Evolutionary conservation across 2,329 filamentous ascomycete genomes (phyloP).

Genomic region (Pseudogymnoascus destructans): DNA sequence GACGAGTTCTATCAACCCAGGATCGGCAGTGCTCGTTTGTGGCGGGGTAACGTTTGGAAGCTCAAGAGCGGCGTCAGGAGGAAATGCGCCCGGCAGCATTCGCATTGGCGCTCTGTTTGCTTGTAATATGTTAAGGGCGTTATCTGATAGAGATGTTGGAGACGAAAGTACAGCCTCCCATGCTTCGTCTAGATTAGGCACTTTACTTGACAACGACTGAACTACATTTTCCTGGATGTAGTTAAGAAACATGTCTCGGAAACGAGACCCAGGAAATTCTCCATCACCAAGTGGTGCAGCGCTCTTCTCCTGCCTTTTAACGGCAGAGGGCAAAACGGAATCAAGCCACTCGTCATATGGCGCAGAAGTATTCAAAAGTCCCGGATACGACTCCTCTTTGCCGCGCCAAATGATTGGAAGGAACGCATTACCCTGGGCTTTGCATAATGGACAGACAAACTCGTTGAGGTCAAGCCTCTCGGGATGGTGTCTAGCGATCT

Average conservation of each 20-base stretch:
- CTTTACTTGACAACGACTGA: constrained; percentile 32
- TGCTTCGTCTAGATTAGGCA: constrained; percentile 4
- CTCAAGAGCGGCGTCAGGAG: constrained; percentile 22
- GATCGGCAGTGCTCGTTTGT: constrained; percentile 29
- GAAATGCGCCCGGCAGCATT: background rate
- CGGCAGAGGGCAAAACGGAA: constrained; percentile 21
- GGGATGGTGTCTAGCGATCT: constrained; percentile 89
- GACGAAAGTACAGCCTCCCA: constrained; percentile 4
- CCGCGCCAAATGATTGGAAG: constrained; percentile 92
- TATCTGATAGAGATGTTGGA: background rate
- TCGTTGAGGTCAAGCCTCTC: constrained; percentile 69
- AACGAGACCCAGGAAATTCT: constrained; percentile 19
- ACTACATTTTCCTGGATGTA: constrained; percentile 39
- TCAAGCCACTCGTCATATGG: constrained; percentile 41
- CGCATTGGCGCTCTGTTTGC: background rate
- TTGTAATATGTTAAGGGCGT: background rate
- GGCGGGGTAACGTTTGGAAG: constrained; percentile 21
- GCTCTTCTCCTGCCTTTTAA: constrained; percentile 37
- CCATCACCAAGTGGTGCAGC: constrained; percentile 24
- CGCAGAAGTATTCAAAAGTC: constrained; percentile 45
- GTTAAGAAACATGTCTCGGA: constrained; percentile 36
- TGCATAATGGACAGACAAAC: constrained; percentile 93
- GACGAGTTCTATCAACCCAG: constrained; percentile 40
- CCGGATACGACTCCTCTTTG: constrained; percentile 71
- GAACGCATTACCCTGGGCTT: constrained; percentile 90